Base-by-base conservation (phyloP, 139 green algal species). In the Tetradesmus obliquus region DNA sequence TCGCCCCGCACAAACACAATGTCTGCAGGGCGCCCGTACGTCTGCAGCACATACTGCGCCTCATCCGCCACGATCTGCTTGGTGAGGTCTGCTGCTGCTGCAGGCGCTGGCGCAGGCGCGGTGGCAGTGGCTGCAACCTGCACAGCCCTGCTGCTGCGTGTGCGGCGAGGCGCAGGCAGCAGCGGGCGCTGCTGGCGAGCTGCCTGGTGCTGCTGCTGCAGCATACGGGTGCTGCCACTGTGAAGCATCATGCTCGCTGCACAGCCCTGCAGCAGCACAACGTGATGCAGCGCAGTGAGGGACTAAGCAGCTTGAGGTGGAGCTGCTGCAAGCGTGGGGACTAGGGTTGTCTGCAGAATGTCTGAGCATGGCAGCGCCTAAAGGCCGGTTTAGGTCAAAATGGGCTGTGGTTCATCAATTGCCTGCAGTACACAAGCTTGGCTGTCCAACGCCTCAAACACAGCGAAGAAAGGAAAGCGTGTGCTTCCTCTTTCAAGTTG, bases 1-100 rank as follows among this genome's bases (percentile, higher is more conserved):
- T 97, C 91, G 17, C 98, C 98, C 22, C 93, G 94, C 2, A 93
- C 92, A 58, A 99, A 97, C 4, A 99, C 97, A 2, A 98, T 89
- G 55, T 97, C 92, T 8, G 93, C 86, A 1, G 97, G 96, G 3
- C 97, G 94, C 1, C 71, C 96, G 60, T 99, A 99, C 3, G 97
- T 98, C 86, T 98, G 97, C 84, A 99, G 84, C 24, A 98, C 93
- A 88, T 98, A 99, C 92, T 96, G 96, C 0, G 91, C 76, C 88
- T 96, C 95, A 4, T 97, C 94, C 15, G 22, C 32, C 54, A 95
- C 93, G 22, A 94, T 76, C 54, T 91, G 55, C 87, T 92, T 74
- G 7, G 94, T 89, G 57, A 82, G 79, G 5, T 91, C 88, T 20
- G 24, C 76, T n/a, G 76, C 57, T 74, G 83, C 55, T 24, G 83